phyloP scores from a whole-genome alignment of 192 early-diverging fungal genomes.

The Geosiphon pyriformis region DNA sequence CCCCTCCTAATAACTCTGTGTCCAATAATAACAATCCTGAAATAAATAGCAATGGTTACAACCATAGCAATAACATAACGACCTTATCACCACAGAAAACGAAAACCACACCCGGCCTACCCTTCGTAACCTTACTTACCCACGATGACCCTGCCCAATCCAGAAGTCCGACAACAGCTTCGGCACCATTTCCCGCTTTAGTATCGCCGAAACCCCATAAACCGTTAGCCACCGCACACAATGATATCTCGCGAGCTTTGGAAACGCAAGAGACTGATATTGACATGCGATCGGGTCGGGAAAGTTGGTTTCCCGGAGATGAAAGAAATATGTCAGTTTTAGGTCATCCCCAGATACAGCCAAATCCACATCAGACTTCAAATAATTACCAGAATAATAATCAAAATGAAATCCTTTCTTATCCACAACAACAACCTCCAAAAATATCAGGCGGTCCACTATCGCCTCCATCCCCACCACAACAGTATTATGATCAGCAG shows the following conservation, averaged over 20 bases:
- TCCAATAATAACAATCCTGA: neutral
- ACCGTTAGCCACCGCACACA: constrained; percentile 12
- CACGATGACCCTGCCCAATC: neutral
- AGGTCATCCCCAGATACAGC: neutral
- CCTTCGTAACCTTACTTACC: neutral
- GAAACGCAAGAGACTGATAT: neutral
- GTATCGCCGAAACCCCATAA: constrained; percentile 23
- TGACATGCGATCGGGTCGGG: neutral
- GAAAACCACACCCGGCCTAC: neutral
- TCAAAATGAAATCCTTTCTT: no score
- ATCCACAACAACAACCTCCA: neutral
- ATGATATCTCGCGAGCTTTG: constrained; percentile 11
- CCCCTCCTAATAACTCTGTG: neutral
- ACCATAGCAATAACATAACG: neutral
- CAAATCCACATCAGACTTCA: neutral
- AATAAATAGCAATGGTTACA: neutral
- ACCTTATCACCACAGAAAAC: neutral
- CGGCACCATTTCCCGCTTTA: constrained; percentile 13
- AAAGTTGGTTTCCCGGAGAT: constrained; percentile 11
- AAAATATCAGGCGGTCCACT: no score
- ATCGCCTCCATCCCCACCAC: no score
- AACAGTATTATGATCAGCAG: neutral
- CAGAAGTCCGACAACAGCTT: neutral
- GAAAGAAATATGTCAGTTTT: constrained; percentile 4
- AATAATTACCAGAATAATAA: no score